Percentiles rank a stretch among this genome's conserved stretches.
phyloP scores from a whole-genome alignment of 2,329 filamentous ascomycete species.

The Xylariales sp. region DNA sequence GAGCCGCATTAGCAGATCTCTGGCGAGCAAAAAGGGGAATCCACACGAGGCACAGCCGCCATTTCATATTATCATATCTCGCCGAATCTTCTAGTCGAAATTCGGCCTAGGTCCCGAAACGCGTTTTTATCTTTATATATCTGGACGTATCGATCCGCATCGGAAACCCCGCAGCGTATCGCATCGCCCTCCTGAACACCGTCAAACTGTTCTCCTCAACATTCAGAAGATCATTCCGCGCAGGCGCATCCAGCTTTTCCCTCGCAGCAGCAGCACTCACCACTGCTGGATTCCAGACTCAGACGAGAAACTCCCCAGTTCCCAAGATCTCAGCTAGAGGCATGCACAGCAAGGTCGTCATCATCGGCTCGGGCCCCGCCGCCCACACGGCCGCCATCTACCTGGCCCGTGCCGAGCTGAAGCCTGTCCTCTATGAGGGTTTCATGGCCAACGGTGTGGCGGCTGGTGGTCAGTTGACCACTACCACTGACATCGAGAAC shows the following conservation, averaged over 20 bases:
- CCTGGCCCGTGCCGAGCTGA: slow-evolving; percentile 87
- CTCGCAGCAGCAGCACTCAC: slow-evolving; percentile 69
- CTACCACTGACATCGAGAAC: slow-evolving; percentile 98
- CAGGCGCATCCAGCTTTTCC: slow-evolving; percentile 67
- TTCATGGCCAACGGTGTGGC: slow-evolving; percentile 97
- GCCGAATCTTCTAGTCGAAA: too few species aligned
- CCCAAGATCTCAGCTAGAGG: slow-evolving; percentile 40
- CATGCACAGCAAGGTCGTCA: slow-evolving; percentile 93
- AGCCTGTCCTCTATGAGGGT: slow-evolving; percentile 94
- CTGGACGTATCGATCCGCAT: too few species aligned
- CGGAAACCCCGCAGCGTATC: too few species aligned
- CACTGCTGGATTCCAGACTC: slow-evolving; percentile 56
- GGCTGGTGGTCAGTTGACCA: slow-evolving; percentile 93
- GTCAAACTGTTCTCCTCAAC: slow-evolving; percentile 91
- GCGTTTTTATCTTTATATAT: too few species aligned
- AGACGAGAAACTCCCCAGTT: slow-evolving; percentile 27
- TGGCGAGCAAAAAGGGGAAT: too few species aligned
- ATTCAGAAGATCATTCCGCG: slow-evolving; percentile 72
- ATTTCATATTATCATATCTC: too few species aligned
- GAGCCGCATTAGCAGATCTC: too few species aligned
- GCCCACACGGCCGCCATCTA: slow-evolving; percentile 98
- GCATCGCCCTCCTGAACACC: slow-evolving; percentile 38
- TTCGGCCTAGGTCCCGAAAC: too few species aligned
- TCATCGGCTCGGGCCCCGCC: slow-evolving; percentile 91
- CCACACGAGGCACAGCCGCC: too few species aligned